Conservation (phyloP, 2,329 filamentous ascomycete species). For the Alternaria viburni region DNA sequence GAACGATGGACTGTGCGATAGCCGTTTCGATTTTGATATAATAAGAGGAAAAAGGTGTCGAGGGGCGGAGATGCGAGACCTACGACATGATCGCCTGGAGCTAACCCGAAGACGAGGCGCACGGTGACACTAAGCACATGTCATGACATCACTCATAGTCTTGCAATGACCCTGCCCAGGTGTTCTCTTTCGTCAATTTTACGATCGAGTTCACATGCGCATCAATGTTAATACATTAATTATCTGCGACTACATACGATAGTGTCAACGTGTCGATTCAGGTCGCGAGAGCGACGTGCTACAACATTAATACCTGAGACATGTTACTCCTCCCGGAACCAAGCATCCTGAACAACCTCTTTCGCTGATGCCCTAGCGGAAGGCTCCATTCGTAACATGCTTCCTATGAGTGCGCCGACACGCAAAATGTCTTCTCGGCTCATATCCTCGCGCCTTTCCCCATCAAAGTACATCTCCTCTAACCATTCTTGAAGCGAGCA, state of each 20-base stretch:
- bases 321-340: conserved; percentile 6
- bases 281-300: too few relatives aligned
- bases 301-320: too few relatives aligned
- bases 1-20: fast-evolving
- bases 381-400: conserved; percentile 26
- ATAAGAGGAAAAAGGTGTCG: neutral
- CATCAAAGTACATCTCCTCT: conserved; percentile 49
- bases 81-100: neutral
- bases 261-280: too few relatives aligned
- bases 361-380: conserved; percentile 20
- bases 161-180: neutral
- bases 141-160: neutral
- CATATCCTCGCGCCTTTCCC: conserved; percentile 23
- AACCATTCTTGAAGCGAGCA: conserved; percentile 46
- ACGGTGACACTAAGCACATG: neutral
- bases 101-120: neutral
- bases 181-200: neutral
- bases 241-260: neutral
- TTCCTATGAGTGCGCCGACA: conserved; percentile 22
- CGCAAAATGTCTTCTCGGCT: conserved; percentile 23
- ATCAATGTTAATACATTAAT: neutral
- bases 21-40: neutral
- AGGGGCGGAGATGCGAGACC: neutral
- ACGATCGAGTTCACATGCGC: neutral
- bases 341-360: conserved; percentile 25